These are phyloP conservation scores for Termitomyces sp. DNA, from an alignment of 768 basidiomycete species.

Conservation along the genomic window DNA sequence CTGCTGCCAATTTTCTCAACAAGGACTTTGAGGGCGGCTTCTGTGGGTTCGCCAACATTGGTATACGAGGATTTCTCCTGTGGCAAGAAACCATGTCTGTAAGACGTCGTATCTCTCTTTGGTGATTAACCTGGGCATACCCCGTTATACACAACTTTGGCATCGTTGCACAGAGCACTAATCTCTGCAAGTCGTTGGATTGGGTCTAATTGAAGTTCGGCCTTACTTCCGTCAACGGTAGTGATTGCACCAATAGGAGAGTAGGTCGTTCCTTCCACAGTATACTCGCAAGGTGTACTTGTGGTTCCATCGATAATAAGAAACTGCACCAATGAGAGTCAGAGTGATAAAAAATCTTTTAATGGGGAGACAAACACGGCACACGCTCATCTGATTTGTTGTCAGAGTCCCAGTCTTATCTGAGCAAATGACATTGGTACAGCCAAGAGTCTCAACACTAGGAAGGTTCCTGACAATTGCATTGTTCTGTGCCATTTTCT, in stretches of 20 bases:
- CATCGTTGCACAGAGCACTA: constrained; percentile 90
- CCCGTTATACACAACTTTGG: constrained; percentile 78
- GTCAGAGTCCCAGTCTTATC: constrained; percentile 98
- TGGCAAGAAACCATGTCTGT: not conserved
- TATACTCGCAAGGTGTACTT: constrained; percentile 55
- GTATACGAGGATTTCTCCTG: constrained; percentile 77
- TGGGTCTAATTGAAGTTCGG: constrained; percentile 60
- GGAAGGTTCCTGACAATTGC: constrained; percentile 96
- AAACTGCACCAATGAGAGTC: constrained; percentile 46
- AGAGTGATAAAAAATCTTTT: not conserved
- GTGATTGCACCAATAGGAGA: constrained; percentile 76
- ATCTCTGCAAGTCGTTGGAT: constrained; percentile 88
- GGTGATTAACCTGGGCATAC: constrained; percentile 34
- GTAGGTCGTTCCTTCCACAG: constrained; percentile 90
- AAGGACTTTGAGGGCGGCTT: constrained; percentile 92
- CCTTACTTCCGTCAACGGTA: constrained; percentile 58
- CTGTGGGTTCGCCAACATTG: constrained; percentile 94
- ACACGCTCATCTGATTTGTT: constrained; percentile 97
- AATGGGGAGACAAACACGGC: constrained; percentile 43
- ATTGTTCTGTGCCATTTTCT: constrained; percentile 99
- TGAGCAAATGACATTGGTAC: constrained; percentile 97
- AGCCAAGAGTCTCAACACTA: constrained; percentile 94
- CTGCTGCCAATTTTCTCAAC: constrained; percentile 89
- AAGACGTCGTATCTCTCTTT: not conserved
- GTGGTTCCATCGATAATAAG: constrained; percentile 56